Conservation (phyloP, 208 protist species). For the Phytomonas sp. region DNA sequence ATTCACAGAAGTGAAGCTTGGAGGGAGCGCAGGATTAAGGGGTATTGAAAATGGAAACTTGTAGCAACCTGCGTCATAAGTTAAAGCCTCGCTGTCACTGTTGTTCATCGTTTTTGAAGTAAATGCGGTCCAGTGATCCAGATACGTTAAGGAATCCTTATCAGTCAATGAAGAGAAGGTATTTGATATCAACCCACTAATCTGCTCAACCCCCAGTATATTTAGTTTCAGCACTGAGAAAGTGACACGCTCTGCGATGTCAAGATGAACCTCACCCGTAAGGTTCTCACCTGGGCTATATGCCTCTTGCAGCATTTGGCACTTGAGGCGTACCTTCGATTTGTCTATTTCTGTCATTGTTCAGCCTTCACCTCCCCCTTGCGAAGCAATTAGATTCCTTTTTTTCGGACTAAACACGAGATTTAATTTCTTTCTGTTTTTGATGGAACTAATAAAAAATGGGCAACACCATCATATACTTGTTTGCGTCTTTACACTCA, state of each 20-base stretch:
- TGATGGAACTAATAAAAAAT: background rate
- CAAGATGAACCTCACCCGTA: conserved; percentile 10
- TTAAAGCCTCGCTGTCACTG: conserved; percentile 3
- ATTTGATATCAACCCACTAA: background rate
- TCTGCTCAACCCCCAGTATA: background rate
- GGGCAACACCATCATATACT: background rate
- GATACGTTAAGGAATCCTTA: background rate
- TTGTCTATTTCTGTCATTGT: conserved; percentile 15
- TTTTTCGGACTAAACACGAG: background rate
- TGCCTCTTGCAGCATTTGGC: background rate
- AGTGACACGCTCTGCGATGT: conserved; percentile 14
- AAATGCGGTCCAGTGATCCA: background rate
- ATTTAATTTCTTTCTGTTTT: background rate
- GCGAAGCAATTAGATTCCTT: background rate
- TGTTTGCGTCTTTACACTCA: background rate
- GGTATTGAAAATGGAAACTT: conserved; percentile 15
- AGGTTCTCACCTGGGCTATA: conserved; percentile 2
- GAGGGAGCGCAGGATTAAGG: conserved; percentile 9
- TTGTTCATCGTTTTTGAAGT: background rate
- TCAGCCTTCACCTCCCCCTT: background rate
- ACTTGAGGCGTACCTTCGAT: conserved; percentile 13
- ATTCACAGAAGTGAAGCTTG: conserved; percentile 10
- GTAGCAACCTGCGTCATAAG: conserved; percentile 15
- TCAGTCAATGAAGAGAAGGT: background rate
- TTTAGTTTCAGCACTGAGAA: conserved; percentile 10